Evolutionary conservation across 2,329 filamentous ascomycete genomes (phyloP), one percentile per base, ranked within the genome.

Genomic region (Colletotrichum spinosum): DNA sequence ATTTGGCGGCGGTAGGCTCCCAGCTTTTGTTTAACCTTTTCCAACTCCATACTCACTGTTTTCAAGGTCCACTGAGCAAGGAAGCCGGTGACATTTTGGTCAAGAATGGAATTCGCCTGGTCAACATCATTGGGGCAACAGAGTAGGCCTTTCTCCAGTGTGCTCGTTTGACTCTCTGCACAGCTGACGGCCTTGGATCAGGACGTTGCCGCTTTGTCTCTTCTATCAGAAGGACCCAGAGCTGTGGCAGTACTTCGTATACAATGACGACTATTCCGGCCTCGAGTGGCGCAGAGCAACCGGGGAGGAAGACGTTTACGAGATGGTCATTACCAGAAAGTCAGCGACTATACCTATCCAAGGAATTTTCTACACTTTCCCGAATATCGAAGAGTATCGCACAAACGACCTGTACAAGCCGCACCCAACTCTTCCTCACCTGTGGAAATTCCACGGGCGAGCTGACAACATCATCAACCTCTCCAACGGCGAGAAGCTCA

Each of bases 401-500:
- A 76, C 79, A 7, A 79, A 78, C 44, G 84, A 86, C 57, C 67
- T 85, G 13, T 84, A 77, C 70, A 74, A 70, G 8, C 69, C 70
- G 1, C 78, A 79, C 49, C 78, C 77, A 0, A 70, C 78, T 35
- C 68, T 80, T 5, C 78, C 78, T 0, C 76, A 76, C 1, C 59
- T 69, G 41, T 74, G 77, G 76, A 69, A 72, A 9, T 78, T 77
- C 50, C 68, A 72, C 9, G 76, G 77, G 6, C 73, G 78, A 7
- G 65, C 72, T 69, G 78, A 83, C 46, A 77, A 82, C 25, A 65
- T 81, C n/a, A 75, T 82, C 13, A 82, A 85, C 12, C 79, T 86
- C 41, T 80, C 78, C 2, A 84, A 81, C 51, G 83, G 83, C 35
- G 81, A 84, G 72, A 85, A 86, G 70, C 69, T 85, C 7, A 86